Percentiles rank a stretch among this genome's conserved stretches.
phyloP scores from a whole-genome alignment of 2,329 filamentous ascomycete species.

The Verticillium nonalfalfae region DNA sequence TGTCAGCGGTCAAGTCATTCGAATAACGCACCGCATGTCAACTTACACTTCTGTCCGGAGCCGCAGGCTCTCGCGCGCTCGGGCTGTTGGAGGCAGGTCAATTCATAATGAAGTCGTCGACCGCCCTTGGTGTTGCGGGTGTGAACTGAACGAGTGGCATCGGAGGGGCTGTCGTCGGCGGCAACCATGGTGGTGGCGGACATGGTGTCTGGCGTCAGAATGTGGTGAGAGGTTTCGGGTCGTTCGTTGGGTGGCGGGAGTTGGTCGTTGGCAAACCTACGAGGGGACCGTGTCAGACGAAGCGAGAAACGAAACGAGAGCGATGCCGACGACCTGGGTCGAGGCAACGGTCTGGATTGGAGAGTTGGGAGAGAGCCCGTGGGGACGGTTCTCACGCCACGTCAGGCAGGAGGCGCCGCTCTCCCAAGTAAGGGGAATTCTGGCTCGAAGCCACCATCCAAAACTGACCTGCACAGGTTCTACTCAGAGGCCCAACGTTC shows the following conservation, averaged over 20 bases:
- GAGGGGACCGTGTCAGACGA: neutral
- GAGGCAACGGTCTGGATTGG: neutral
- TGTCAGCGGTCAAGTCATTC: neutral
- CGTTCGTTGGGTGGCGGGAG: neutral
- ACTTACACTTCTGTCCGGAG: constrained; percentile 86
- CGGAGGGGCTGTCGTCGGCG: neutral
- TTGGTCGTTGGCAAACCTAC: neutral
- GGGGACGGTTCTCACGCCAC: neutral
- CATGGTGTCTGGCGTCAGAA: neutral
- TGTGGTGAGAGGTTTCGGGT: too few species aligned
- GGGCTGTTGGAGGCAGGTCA: constrained; percentile 89
- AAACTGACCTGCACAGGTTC: neutral
- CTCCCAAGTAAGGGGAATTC: neutral
- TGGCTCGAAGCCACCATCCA: neutral
- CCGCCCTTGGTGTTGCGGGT: constrained; percentile 57
- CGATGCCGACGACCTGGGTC: neutral
- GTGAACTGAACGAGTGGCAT: neutral
- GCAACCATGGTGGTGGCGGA: neutral
- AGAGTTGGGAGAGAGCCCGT: neutral
- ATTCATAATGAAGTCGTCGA: constrained; percentile 70
- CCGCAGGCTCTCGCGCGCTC: constrained; percentile 92
- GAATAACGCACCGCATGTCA: neutral
- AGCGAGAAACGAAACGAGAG: neutral
- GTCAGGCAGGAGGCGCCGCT: neutral
- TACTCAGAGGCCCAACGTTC: neutral